Base-by-base conservation (phyloP, 2,329 filamentous ascomycete species). In the Penicillium sp. region DNA sequence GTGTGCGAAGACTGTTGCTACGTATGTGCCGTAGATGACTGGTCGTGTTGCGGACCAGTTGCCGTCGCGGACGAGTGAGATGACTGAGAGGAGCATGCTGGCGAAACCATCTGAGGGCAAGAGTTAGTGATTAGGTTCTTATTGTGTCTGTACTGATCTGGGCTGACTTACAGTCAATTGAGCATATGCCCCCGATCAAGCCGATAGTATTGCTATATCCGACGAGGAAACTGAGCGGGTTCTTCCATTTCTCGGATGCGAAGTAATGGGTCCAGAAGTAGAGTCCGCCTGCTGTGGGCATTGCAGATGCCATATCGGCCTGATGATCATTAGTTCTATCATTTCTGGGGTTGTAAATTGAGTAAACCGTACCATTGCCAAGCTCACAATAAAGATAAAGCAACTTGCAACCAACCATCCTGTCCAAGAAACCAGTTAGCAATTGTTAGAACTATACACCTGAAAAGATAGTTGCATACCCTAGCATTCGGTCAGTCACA, bases 201-300 rank as follows among this genome's bases (percentile, higher is more conserved):
- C 83, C 83, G 18, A 86, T 73, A 2, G 80, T 85, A 62, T 86
- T 85, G 65, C 81, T 83, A 60, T 85, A 85, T 29, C 82, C 82
- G 18, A 85, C 82, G 34, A 85, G 66, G 62, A 85, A 85, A 59
- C 79, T 82, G n/a, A 86, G 67, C 4, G 81, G 78, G 63, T 84
- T 84, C 57, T 80, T 77, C 56, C 75, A 81, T 39, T 78, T 79
- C 3, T 79, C 78, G 3, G 77, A 79, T 12, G 80, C 78, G 65
- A 84, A 85, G 67, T 82, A 82, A 60, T 85, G 82, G 8, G 82
- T 83, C 80, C 81, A 79, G 70, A 75, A 85, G 64, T 85, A 85
- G 2, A 86, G 69, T 0, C 82, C 83, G 10, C 83, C 83, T 34
- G 75, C 78, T 4, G 83, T 85, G 3, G 83, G 83, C 79, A 86